Percentiles rank a stretch among this genome's conserved stretches.
Evolutionary conservation across 106 monocot species (phyloP).

Genomic region (Gastrodia elata): DNA sequence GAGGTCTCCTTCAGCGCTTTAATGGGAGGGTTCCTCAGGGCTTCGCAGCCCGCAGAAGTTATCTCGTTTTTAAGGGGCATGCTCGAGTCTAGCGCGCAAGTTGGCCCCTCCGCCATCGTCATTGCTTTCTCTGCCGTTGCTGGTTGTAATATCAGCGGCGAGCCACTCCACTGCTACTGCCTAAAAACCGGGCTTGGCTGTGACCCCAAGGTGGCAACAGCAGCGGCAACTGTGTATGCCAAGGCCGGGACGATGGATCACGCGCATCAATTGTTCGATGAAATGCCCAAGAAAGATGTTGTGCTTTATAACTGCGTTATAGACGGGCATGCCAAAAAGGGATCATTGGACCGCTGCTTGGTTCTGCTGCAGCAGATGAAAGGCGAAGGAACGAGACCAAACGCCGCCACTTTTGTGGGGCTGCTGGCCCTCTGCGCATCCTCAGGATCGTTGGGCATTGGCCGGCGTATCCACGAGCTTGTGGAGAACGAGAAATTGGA

Average conservation of each 20-base stretch:
- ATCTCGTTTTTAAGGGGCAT: slow-evolving; percentile 20
- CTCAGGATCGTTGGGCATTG: slow-evolving; percentile 21
- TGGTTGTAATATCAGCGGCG: background rate
- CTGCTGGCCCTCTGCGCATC: slow-evolving; percentile 43
- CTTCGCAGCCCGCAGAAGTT: background rate
- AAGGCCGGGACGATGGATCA: slow-evolving; percentile 18
- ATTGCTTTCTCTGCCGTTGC: slow-evolving; percentile 13
- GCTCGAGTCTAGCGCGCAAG: background rate
- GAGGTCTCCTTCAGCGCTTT: slow-evolving; percentile 28
- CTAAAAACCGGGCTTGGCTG: slow-evolving; percentile 21
- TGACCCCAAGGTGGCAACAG: slow-evolving; percentile 30
- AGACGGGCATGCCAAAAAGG: slow-evolving; percentile 34
- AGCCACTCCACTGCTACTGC: slow-evolving; percentile 38
- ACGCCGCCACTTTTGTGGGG: slow-evolving; percentile 22
- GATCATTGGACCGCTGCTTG: slow-evolving; percentile 27
- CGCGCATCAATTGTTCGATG: slow-evolving; percentile 26
- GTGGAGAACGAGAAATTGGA: slow-evolving; percentile 12
- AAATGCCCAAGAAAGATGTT: slow-evolving; percentile 22
- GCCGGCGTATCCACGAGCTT: slow-evolving; percentile 20
- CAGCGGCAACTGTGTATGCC: slow-evolving; percentile 11
- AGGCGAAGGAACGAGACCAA: slow-evolving; percentile 24
- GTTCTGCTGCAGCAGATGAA: slow-evolving; percentile 31
- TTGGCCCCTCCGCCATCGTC: slow-evolving; percentile 15
- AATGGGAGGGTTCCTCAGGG: slow-evolving; percentile 28
- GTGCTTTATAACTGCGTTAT: slow-evolving; percentile 55